Evolutionary conservation across 2,329 filamentous ascomycete species (phyloP).

Genomic region (Aspergillus floridensis): DNA sequence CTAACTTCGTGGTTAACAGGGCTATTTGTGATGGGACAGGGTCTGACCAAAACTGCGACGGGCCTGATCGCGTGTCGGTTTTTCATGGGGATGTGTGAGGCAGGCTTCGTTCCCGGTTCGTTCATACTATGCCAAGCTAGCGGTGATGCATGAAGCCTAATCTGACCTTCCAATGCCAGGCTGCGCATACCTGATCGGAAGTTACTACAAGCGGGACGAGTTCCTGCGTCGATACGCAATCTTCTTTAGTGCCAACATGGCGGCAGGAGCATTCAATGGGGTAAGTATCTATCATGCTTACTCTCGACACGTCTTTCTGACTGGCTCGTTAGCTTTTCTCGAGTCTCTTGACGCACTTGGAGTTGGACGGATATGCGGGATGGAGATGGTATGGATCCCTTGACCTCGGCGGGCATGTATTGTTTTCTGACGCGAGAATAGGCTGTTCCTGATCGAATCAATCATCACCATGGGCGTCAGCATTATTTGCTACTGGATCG

Average conservation of each 20-base stretch:
- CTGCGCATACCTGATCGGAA: constrained; percentile 16
- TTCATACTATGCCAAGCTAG: not conserved
- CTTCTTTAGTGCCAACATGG: constrained; percentile 18
- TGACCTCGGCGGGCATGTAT: not conserved
- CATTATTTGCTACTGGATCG: constrained; percentile 13
- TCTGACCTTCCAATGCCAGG: constrained; percentile 1
- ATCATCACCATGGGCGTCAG: constrained; percentile 15
- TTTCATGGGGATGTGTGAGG: constrained; percentile 16
- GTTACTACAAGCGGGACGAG: constrained; percentile 18
- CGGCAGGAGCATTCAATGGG: constrained; percentile 16
- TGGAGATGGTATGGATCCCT: constrained; percentile 14
- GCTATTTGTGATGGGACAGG: constrained; percentile 16
- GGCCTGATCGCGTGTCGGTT: constrained; percentile 18
- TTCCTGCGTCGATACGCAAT: constrained; percentile 15
- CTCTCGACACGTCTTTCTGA: not conserved
- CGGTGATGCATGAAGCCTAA: not conserved
- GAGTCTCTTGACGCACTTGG: constrained; percentile 12
- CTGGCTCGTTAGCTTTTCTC: constrained; percentile 4
- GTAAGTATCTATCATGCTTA: not conserved
- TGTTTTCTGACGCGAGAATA: not conserved
- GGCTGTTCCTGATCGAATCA: constrained; percentile 17
- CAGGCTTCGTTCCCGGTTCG: constrained; percentile 17
- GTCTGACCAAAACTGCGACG: constrained; percentile 10
- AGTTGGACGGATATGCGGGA: constrained; percentile 15
- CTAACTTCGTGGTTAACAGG: not conserved